Percentiles rank a stretch among this genome's conserved stretches.
phyloP scores from a whole-genome alignment of 2,329 filamentous ascomycete genomes.

The Penicillium psychrosexuale region DNA sequence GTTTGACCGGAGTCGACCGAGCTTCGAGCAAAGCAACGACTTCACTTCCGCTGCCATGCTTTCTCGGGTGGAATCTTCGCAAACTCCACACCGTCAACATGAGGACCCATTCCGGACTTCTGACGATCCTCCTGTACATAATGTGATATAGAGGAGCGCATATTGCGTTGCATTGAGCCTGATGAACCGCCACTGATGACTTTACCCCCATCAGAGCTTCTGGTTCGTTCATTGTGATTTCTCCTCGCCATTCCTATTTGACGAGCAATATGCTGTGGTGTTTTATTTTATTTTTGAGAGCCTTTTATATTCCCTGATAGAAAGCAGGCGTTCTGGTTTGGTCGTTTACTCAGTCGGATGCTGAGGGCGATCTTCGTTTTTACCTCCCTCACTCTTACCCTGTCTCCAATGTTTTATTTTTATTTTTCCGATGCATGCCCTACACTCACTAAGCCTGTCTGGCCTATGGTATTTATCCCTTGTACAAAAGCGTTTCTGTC shows the following conservation, averaged over 20 bases:
- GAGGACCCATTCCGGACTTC: conserved; percentile 34
- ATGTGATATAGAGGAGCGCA: conserved; percentile 28
- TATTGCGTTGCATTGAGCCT: conserved; percentile 27
- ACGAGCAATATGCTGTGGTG: conserved; percentile 25
- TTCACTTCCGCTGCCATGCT: conserved; percentile 88
- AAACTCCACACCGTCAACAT: conserved; percentile 31
- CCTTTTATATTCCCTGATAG: conserved; percentile 39
- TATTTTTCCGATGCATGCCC: conserved; percentile 13
- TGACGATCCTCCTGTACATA: conserved; percentile 33
- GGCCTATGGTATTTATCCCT: conserved; percentile 10
- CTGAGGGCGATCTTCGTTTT: conserved; percentile 27
- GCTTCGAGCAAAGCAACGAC: conserved; percentile 83
- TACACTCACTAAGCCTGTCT: conserved; percentile 14
- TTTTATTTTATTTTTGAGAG: conserved; percentile 27
- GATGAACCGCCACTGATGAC: conserved; percentile 27
- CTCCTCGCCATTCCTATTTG: conserved; percentile 13
- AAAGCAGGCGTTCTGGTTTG: conserved; percentile 39
- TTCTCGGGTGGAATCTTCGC: conserved; percentile 73
- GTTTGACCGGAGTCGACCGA: conserved; percentile 79
- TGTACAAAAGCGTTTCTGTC: conserved; percentile 36
- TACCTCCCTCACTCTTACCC: conserved; percentile 12
- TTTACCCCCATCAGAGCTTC: conserved; percentile 32
- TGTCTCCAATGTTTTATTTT: background rate
- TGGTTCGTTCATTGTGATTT: conserved; percentile 25
- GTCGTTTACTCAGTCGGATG: conserved; percentile 30